These are phyloP conservation scores for Adiantum capillusveneris DNA, from an alignment of 75 land plant species.

Conservation along the genomic window DNA sequence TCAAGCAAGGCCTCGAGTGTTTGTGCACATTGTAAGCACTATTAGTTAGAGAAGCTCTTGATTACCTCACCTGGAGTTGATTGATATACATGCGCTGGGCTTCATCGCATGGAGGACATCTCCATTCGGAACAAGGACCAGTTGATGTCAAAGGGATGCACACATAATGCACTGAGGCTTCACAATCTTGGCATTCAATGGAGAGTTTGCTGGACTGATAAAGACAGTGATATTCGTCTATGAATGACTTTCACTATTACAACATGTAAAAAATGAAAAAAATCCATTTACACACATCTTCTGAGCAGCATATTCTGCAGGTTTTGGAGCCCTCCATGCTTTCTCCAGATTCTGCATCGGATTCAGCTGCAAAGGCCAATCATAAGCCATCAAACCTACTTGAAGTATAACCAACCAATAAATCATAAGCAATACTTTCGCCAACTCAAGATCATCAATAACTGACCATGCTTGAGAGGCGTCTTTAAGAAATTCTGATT, in stretches of 20 bases:
- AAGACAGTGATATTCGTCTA: too few species aligned
- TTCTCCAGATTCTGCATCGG: slow-evolving; percentile 61
- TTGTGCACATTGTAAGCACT: not conserved
- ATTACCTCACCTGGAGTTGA: slow-evolving; percentile 3
- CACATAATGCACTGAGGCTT: not conserved
- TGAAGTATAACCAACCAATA: too few species aligned
- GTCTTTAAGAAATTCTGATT: not conserved
- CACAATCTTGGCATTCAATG: slow-evolving; percentile 3
- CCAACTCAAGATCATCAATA: too few species aligned
- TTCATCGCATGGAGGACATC: slow-evolving; percentile 6
- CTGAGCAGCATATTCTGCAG: slow-evolving; percentile 65
- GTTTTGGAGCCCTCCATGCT: slow-evolving; percentile 77
- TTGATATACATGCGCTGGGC: not conserved
- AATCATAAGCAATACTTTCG: too few species aligned
- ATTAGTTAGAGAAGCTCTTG: not conserved
- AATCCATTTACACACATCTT: slow-evolving; percentile 60
- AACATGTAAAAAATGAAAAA: too few species aligned
- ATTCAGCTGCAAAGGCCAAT: slow-evolving; percentile 47
- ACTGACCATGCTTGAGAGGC: too few species aligned
- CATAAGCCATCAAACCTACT: not conserved
- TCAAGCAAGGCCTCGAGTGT: not conserved
- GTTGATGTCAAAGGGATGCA: not conserved
- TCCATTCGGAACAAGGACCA: not conserved
- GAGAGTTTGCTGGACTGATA: not conserved
- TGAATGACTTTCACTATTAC: too few species aligned